Conservation (phyloP, 2,329 filamentous ascomycete species). For the Fusarium tupiense region DNA sequence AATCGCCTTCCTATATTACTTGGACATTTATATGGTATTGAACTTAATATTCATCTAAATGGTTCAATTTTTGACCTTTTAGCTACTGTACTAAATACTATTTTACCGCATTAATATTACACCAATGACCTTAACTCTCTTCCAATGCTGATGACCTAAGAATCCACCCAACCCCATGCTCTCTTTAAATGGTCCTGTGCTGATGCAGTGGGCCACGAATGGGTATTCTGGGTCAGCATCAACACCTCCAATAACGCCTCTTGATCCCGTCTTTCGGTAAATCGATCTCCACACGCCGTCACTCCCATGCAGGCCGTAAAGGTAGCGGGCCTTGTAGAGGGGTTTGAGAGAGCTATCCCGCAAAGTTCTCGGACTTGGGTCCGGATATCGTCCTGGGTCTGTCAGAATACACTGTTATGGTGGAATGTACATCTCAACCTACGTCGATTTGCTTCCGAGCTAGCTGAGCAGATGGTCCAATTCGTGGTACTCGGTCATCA, state of each 20-base stretch:
- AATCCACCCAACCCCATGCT: slow-evolving; percentile 59
- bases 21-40: fast-evolving
- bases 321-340: slow-evolving; percentile 63
- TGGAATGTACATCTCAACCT: slow-evolving; percentile 6
- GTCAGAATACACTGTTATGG: slow-evolving; percentile 38
- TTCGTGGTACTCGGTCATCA: slow-evolving; percentile 61
- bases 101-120: too few relatives aligned
- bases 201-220: slow-evolving; percentile 62
- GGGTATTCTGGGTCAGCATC: slow-evolving; percentile 57
- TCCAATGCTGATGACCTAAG: background rate
- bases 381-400: slow-evolving; percentile 55
- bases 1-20: background rate
- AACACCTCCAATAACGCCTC: slow-evolving; percentile 59
- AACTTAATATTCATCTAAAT: background rate
- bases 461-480: slow-evolving; percentile 53
- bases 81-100: too few relatives aligned
- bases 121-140: background rate
- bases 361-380: slow-evolving; percentile 54
- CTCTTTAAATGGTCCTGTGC: slow-evolving; percentile 58
- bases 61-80: fast-evolving
- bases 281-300: slow-evolving; percentile 60
- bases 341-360: slow-evolving; percentile 67
- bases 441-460: slow-evolving; percentile 47
- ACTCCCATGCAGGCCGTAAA: slow-evolving; percentile 67
- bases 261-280: slow-evolving; percentile 57